Conservation (phyloP, 2,329 filamentous ascomycete genomes). For the Graphium sp. region DNA sequence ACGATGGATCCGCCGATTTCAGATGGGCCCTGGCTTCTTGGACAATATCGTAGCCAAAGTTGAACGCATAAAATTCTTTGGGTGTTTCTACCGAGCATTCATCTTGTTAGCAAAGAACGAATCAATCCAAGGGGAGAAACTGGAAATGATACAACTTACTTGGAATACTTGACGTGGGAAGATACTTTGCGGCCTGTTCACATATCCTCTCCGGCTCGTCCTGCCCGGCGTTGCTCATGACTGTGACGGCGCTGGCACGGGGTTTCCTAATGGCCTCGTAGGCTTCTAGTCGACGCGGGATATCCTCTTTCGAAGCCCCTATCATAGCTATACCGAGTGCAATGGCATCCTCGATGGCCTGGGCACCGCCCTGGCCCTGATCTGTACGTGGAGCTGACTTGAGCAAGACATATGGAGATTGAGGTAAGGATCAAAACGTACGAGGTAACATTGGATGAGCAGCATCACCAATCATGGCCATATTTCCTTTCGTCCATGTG, state of each 20-base stretch:
- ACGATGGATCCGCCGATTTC: slow-evolving; percentile 7
- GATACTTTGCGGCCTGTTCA: slow-evolving; percentile 11
- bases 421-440: slow-evolving; percentile 12
- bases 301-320: slow-evolving; percentile 7
- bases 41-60: slow-evolving; percentile 9
- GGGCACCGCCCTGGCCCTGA: slow-evolving; percentile 19
- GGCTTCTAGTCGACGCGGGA: slow-evolving; percentile 9
- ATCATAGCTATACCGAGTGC: slow-evolving; percentile 14
- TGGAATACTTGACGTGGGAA: slow-evolving; percentile 15
- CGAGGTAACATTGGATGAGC: slow-evolving; percentile 49
- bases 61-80: slow-evolving; percentile 6
- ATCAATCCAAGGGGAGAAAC: too few relatives aligned
- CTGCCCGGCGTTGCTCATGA: slow-evolving; percentile 19
- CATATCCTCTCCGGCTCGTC: slow-evolving; percentile 13
- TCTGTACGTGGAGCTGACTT: slow-evolving; percentile 11
- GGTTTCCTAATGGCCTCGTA: slow-evolving; percentile 11
- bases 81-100: slow-evolving; percentile 3
- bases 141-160: too few relatives aligned
- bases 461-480: slow-evolving; percentile 18
- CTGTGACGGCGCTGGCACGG: slow-evolving; percentile 17
- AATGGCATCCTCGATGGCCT: slow-evolving; percentile 17
- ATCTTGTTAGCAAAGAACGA: too few relatives aligned
- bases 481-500: slow-evolving; percentile 13
- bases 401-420: slow-evolving; percentile 13
- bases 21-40: slow-evolving; percentile 6